A percentile compares a stretch with the other conserved stretches of the same genome.
phyloP scores from a whole-genome alignment of 441 rosid species.

The Eugenia klotzschiana region DNA sequence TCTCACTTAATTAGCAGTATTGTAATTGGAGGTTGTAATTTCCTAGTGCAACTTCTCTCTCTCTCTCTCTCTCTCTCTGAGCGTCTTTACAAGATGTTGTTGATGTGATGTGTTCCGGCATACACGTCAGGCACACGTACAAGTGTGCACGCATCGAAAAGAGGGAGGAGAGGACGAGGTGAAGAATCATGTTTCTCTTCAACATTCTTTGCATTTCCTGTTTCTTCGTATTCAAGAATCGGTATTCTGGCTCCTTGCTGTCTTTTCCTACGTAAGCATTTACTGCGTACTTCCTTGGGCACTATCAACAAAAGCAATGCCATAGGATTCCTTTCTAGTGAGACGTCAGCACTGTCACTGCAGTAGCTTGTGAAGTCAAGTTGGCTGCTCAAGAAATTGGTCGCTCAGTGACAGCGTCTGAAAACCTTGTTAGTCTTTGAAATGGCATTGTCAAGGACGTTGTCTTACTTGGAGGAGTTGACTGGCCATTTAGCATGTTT shows the following conservation, averaged over 20 bases:
- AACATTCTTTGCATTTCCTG: background rate
- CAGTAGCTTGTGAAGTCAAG: background rate
- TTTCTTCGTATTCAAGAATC: background rate
- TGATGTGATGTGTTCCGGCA: background rate
- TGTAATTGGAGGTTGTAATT: background rate
- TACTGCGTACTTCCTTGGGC: background rate
- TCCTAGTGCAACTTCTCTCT: background rate
- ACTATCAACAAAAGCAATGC: background rate
- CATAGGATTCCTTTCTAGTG: background rate
- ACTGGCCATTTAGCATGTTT: background rate
- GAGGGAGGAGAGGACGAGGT: background rate
- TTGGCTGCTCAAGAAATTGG: background rate
- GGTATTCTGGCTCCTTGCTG: background rate
- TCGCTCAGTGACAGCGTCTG: background rate
- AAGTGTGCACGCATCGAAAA: background rate
- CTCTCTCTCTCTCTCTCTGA: background rate
- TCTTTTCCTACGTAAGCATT: background rate
- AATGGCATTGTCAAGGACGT: background rate
- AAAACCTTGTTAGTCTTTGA: background rate
- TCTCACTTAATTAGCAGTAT: background rate
- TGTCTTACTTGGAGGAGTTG: background rate
- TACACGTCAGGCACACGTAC: background rate
- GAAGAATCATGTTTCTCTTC: background rate
- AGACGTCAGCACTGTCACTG: background rate
- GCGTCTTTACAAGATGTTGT: background rate